Evolutionary conservation across 2,329 filamentous ascomycete genomes (phyloP).

Genomic region (Aspergillus tamarii): DNA sequence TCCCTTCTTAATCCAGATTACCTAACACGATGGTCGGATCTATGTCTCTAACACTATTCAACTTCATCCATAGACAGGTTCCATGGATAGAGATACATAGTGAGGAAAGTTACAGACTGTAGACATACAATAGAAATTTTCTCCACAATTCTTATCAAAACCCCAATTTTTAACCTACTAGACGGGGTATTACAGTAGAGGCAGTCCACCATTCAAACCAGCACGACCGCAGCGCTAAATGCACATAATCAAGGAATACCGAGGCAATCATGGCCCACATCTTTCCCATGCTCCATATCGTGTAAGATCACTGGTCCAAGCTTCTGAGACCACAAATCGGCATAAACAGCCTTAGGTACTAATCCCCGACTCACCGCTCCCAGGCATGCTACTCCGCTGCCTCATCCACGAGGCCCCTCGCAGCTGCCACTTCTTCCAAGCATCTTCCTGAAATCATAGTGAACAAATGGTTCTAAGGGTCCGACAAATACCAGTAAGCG

Average conservation of each 20-base stretch:
- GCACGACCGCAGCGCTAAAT: background rate
- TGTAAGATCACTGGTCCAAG: background rate
- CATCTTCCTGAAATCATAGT: background rate
- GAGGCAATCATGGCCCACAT: background rate
- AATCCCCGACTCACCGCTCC: background rate
- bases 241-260: background rate
- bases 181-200: background rate
- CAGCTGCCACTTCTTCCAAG: background rate
- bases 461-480: no score
- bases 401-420: background rate
- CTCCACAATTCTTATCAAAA: background rate
- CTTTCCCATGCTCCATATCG: background rate
- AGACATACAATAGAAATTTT: conserved; percentile 17
- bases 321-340: background rate
- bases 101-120: conserved; percentile 12
- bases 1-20: conserved; percentile 1
- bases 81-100: conserved; percentile 17
- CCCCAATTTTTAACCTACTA: background rate
- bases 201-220: background rate
- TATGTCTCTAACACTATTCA: conserved; percentile 13
- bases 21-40: conserved; percentile 6
- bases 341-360: background rate
- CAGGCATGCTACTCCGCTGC: background rate
- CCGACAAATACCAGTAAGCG: no score
- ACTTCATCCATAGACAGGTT: conserved; percentile 25